Evolutionary conservation across 495 filamentous ascomycete genomes (phyloP).

Genomic region (Durotheca rogersii): DNA sequence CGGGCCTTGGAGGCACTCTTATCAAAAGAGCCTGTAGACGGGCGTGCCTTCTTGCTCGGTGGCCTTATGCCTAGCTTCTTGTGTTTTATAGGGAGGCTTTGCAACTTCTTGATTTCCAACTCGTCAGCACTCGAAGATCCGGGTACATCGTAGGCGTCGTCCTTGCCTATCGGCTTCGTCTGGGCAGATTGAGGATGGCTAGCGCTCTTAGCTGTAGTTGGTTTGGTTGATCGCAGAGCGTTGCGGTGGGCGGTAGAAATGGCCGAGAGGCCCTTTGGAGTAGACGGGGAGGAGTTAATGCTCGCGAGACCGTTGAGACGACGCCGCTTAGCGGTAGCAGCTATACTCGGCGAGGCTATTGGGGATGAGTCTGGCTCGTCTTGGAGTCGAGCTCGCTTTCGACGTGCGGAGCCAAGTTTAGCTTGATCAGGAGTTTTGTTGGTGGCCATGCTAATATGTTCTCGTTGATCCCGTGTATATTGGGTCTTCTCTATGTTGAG

Average conservation of each 20-base stretch:
- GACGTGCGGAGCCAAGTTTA: slow-evolving; percentile 22
- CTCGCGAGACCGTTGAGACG: slow-evolving; percentile 28
- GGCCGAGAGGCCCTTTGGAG: too few species aligned
- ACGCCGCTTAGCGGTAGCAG: slow-evolving; percentile 34
- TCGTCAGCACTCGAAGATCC: slow-evolving; percentile 23
- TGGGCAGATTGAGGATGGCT: too few species aligned
- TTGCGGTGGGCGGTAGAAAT: too few species aligned
- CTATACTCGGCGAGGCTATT: slow-evolving; percentile 19
- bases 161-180: slow-evolving; percentile 6
- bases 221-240: too few species aligned
- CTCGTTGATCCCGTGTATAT: slow-evolving; percentile 2
- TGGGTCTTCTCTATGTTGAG: background rate
- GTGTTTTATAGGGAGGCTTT: slow-evolving; percentile 19
- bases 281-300: slow-evolving; percentile 19
- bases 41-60: slow-evolving; percentile 6
- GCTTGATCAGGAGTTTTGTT: slow-evolving; percentile 20
- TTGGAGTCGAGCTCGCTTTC: slow-evolving; percentile 31
- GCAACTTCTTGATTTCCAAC: slow-evolving; percentile 15
- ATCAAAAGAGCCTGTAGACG: too few species aligned
- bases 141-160: slow-evolving; percentile 29
- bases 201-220: too few species aligned
- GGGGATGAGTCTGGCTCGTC: slow-evolving; percentile 26
- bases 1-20: slow-evolving; percentile 43
- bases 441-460: slow-evolving; percentile 22
- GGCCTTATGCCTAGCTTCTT: slow-evolving; percentile 18